These are phyloP conservation scores for Uronychia setigera DNA, from an alignment of 73 alveolate species.

Conservation along the genomic window DNA sequence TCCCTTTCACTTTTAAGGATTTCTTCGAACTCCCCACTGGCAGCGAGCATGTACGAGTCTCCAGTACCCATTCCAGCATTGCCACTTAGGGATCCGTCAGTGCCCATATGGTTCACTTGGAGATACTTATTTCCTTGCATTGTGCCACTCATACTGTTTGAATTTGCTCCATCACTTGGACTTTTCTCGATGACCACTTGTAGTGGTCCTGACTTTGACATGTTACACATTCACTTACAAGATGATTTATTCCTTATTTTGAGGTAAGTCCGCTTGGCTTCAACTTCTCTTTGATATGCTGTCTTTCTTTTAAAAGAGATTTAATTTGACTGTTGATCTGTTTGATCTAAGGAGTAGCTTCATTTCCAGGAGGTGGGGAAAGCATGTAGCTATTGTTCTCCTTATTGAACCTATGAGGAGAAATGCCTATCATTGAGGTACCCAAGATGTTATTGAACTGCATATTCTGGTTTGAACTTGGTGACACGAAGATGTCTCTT, in stretches of 20 bases:
- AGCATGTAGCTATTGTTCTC: neutral
- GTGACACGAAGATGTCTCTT: neutral
- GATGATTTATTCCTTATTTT: too few relatives aligned
- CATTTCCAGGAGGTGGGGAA: neutral
- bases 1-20: neutral
- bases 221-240: neutral
- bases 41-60: neutral
- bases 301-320: neutral
- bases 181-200: neutral
- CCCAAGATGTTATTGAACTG: neutral
- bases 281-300: neutral
- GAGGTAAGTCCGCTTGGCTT: too few relatives aligned
- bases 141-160: neutral
- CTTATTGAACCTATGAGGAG: neutral
- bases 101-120: neutral
- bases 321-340: neutral
- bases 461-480: neutral
- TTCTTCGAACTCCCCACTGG: neutral
- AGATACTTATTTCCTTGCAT: neutral
- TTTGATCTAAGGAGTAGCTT: neutral
- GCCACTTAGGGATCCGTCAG: neutral
- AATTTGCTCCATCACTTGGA: neutral
- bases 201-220: neutral
- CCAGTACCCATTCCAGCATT: neutral
- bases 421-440: neutral